A percentile compares a stretch with the other conserved stretches of the same genome.
These are phyloP conservation scores for Reutealis trisperma DNA, from an alignment of 345 rosid genomes.

Conservation along the genomic window DNA sequence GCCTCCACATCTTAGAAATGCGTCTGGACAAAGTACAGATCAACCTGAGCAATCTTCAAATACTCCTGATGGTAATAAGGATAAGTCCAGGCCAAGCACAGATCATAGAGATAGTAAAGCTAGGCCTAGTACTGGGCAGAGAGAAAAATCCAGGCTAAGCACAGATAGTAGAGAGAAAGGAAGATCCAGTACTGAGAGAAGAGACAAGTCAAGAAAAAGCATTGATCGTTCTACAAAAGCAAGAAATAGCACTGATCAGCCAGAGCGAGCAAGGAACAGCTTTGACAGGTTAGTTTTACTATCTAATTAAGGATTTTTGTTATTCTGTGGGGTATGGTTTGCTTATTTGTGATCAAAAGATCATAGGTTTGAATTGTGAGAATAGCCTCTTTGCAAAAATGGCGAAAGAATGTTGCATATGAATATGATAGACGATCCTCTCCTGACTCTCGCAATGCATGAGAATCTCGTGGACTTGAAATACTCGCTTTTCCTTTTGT, in stretches of 20 bases:
- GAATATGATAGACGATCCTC: too few species aligned
- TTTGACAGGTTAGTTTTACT: constrained; percentile 60
- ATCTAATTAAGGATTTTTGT: too few species aligned
- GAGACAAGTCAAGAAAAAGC: constrained; percentile 60
- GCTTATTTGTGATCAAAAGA: too few species aligned
- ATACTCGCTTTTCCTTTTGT: background rate
- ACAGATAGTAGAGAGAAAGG: constrained; percentile 44
- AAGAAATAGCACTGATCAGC: constrained; percentile 63
- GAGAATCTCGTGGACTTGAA: too few species aligned
- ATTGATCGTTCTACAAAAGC: constrained; percentile 48
- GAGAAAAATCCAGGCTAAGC: constrained; percentile 63
- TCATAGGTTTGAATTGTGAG: too few species aligned
- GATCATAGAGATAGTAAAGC: constrained; percentile 41
- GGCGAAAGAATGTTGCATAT: too few species aligned
- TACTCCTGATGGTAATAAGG: constrained; percentile 15
- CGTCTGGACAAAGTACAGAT: constrained; percentile 28
- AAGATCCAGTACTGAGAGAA: constrained; percentile 48
- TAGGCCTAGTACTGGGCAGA: constrained; percentile 43
- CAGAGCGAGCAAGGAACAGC: constrained; percentile 74
- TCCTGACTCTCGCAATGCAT: too few species aligned
- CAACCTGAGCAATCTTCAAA: constrained; percentile 23
- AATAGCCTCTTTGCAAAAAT: too few species aligned
- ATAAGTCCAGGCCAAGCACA: constrained; percentile 39
- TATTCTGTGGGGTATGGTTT: too few species aligned
- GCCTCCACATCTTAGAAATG: constrained; percentile 31